Base-by-base conservation (phyloP, 2,329 filamentous ascomycete genomes). In the Monilinia aucupariae region DNA sequence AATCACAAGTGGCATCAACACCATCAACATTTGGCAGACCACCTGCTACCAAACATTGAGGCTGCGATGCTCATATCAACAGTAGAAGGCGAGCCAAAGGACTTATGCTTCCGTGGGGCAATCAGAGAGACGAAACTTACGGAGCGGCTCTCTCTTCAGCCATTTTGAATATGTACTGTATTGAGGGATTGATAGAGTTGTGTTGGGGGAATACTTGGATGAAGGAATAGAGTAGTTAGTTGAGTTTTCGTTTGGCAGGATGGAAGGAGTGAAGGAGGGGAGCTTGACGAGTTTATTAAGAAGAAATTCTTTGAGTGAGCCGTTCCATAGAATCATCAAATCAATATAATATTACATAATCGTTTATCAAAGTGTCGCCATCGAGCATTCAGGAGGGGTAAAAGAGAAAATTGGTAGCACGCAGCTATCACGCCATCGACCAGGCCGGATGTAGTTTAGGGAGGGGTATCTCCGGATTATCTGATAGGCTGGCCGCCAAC, bases 81-180 rank as follows among this genome's bases (percentile, higher is more conserved):
- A 32, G 43, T 45, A 22, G 20, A 47, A 34, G 27, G 41, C 53
- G 20, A n/a, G 12, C 20, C 15, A 4, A 45, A 15, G 17, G 12
- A 13, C 7, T 15, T 45, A 25, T 34, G 15, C 20, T 32, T 34
- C 13, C 39, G 8, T 25, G 20, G 27, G 8, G 20, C 3, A 47
- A 25, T 34, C 4, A 45, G 12, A 25, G 13, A 47, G 30, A 39
- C n/a, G n/a, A 22, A 5, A 67, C 65, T 67, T 66, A 67, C 65
- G 65, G 65, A 52, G 65, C 41, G 63, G 65, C 45, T 63, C 65
- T 47, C 54, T 63, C 59, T 61, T 66, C 63, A n/a, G 64, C 56
- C 65, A 66, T 66, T n/a, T 52, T 66, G 59, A 60, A 45, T 55
- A 34, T 59, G 17, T 62, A n/a, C n/a, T 41, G 27, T 62, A n/a